Evolutionary conservation across 768 basidiomycete genomes (phyloP), one percentile per base, ranked within the genome.

Genomic region (Leccinum truebloodii): DNA sequence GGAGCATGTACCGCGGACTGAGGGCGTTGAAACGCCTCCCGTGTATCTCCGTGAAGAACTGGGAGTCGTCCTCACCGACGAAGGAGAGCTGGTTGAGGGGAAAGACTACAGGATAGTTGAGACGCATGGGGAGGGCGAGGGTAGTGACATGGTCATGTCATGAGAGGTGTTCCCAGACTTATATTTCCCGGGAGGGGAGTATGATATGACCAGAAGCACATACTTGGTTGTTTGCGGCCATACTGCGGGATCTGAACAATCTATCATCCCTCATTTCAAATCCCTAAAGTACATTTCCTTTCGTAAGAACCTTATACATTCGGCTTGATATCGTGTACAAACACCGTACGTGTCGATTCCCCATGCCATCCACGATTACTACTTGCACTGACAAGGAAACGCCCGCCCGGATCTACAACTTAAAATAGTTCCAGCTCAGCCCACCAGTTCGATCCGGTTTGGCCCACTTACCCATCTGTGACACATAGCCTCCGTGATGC

Each of bases 301-400:
- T 65, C 71, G 72, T 73, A 73, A 75, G 51, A 67, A 74, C 66
- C 56, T 75, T 69, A 76, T 70, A 62, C 59, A 65, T 68, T 73
- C 65, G 71, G 56, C 57, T 87, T 92, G 72, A 97, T 86, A 70
- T 95, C 93, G 73, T 96, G 94, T 44, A 97, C 87, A 71, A 96
- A 88, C 12, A 97, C 89, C 14, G 93, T 95, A 65, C 84, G 83
- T 9, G 95, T 95, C 35, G 90, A 90, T 63, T 95, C 93, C 32
- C 94, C 95, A 67, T 90, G 87, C 92, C 94, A 95, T 59, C 94
- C 95, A 60, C 95, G 85, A 72, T 94, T 94, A 54, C 95, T 95
- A 65, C 93, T 95, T 16, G 94, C 91, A 69, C 91, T 95, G 62
- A 96, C 85, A 68, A 98, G 79, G 74, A 95, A 97, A 57, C 87